phyloP scores from a whole-genome alignment of 129 eudicot species.

The Solidago caesia region DNA sequence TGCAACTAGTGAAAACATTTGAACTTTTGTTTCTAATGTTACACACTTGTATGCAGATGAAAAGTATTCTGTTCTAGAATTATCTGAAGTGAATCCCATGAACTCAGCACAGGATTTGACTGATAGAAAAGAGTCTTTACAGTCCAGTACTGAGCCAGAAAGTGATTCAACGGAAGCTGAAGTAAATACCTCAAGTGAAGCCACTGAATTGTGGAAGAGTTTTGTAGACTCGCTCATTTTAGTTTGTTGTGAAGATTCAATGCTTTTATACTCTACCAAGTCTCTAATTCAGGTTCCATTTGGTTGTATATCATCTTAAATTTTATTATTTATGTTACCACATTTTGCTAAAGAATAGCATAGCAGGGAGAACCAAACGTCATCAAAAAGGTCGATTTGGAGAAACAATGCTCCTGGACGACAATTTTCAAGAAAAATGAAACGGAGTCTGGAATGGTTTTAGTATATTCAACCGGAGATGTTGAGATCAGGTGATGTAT shows the following conservation, averaged over 20 bases:
- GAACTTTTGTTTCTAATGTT: slow-evolving; percentile 27
- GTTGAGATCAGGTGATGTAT: slow-evolving; percentile 72
- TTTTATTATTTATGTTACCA: slow-evolving; percentile 1
- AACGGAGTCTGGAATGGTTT: slow-evolving; percentile 49
- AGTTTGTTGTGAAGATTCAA: slow-evolving; percentile 67
- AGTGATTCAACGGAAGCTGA: slow-evolving; percentile 37
- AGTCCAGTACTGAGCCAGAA: slow-evolving; percentile 27
- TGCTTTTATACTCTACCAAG: slow-evolving; percentile 57
- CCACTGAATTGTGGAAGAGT: slow-evolving; percentile 38
- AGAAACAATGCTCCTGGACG: slow-evolving; percentile 65
- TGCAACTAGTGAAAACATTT: background rate
- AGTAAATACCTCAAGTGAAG: slow-evolving; percentile 27
- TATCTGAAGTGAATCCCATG: slow-evolving; percentile 36
- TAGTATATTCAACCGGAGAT: slow-evolving; percentile 69
- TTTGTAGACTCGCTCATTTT: slow-evolving; percentile 54
- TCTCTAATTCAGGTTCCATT: slow-evolving; percentile 64
- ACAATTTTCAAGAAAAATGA: slow-evolving; percentile 51
- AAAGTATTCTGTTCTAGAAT: slow-evolving; percentile 42
- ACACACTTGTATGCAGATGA: slow-evolving; percentile 51
- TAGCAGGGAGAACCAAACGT: slow-evolving; percentile 52
- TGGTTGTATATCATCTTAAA: slow-evolving; percentile 21
- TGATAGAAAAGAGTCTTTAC: slow-evolving; percentile 36
- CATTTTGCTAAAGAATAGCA: slow-evolving; percentile 15
- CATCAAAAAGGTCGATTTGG: slow-evolving; percentile 49
- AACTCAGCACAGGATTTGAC: slow-evolving; percentile 41